Base-by-base conservation (phyloP, 306 rosid genomes). In the Datisca glomerata region DNA sequence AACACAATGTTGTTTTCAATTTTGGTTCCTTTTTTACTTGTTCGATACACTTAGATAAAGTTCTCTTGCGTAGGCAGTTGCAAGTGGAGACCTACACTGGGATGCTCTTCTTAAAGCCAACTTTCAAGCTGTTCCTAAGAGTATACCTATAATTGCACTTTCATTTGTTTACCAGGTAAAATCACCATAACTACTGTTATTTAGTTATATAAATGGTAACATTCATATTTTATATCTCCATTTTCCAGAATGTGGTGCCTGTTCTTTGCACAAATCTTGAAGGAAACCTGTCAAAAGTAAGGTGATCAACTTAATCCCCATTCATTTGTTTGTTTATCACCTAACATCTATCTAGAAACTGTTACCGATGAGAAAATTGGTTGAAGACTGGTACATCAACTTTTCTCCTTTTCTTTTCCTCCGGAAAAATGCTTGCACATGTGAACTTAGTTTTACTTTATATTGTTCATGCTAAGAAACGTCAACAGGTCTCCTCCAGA, bases 111-210 rank as follows among this genome's bases (percentile, higher is more conserved):
- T 84, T 32, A 70, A 76, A 64, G 78, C 86, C 43, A 75, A 84
- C 67, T 84, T 84, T 53, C 57, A 76, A 68, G 94, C 94, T 1
- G 80, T 48, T 67, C 94, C 94, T 20, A 76, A 57, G 86, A 84
- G 86, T 58, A 79, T 79, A 54, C 95, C 95, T 7, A 84, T 84
- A 51, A 73, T 84, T 43, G 68, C 73, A 21, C 86, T 84, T 43
- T 84, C 92, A 36, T 79, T 84, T 73, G 95, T 79, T 56, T 84
- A 84, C 68, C 95, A 84, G 80, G 95, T 76, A 76, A 67, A 60
- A 12, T 45, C 41, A 32, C 36, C 14, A 23, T 40, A 28, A 8
- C 48, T 47, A 23, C 22, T 46, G 24, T 48, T 41, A 15, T 49
- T 57, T 43, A 64, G 36, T 57, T 24, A 55, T 41, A 60, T 62